Evolutionary conservation across 345 rosid genomes (phyloP), one percentile per base, ranked within the genome.

Genomic region (Gossypium herbaceum): DNA sequence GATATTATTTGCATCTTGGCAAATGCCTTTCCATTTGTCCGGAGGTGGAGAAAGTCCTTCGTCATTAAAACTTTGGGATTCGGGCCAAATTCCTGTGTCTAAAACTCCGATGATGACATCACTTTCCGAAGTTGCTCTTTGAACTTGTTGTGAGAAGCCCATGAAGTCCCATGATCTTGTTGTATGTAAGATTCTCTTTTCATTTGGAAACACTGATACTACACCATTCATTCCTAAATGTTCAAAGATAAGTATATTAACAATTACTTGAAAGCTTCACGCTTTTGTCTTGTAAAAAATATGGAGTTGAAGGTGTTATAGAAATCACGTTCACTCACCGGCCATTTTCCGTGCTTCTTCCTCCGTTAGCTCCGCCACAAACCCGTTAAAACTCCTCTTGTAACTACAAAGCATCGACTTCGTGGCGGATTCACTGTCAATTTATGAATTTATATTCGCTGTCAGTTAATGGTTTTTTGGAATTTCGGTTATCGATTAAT

Each of bases 111-210:
- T 58, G 27, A 86, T 79, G 8, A 82, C 75, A 77, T 88, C 71
- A 16, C 82, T 82, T 81, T 86, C 90, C 4, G 54, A 29, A 51
- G 73, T 54, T 48, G 55, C 2, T 81, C 90, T 85, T 47, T n/a
- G 73, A 0, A 73, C 82, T 11, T 73, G 68, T 60, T 85, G 67
- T 4, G 86, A 70, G 75, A 86, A 88, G 2, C 89, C 88, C 83
- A 89, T 79, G 77, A 89, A 89, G 72, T 87, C 81, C 93, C 93
- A 89, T 27, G 88, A 85, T 17, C 78, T 77, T 68, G 91, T 83
- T 7, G 89, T 86, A 47, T 86, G 91, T 34, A 89, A 84, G 7
- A 81, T 74, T 69, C 77, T 71, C 76, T 52, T 86, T 68, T 72
- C 78, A 72, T 71, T 87, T 2, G 84, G 88, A 72, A 89, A 86